Base-by-base conservation (phyloP, 2,329 filamentous ascomycete species). In the Penicillium italicum region DNA sequence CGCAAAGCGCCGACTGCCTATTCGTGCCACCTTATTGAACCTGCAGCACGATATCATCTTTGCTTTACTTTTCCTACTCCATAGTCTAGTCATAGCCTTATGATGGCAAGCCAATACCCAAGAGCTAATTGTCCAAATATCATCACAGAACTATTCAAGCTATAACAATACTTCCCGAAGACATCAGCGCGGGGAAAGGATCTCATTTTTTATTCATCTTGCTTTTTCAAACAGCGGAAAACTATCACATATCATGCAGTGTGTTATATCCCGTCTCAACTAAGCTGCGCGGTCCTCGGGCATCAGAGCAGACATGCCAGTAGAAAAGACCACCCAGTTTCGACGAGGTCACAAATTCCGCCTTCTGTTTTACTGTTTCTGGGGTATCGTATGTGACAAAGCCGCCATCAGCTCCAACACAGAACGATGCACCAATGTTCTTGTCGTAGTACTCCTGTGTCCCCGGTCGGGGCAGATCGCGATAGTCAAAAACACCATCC, bases 371-470 rank as follows among this genome's bases (percentile, higher is more conserved):
- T 33, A 93, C 89, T 3, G 89, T 91, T 41, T 86, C 83, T 4
- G 87, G 85, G 61, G 88, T 91, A 71, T 94, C 90, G 69, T 93
- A 94, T 2, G 84, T 87, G 40, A 93, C 84, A 62, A 91, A 92
- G 0, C 88, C 89, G 3, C 87, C 87, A 64, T 91, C 88, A 1
- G 82, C 85, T 6, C 88, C 88, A 31, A 61, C 53, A 45, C 88
- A 93, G 64, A 84, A 88, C 6, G 89, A 89, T 18, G 89, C 88
- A 12, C 86, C 85, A 28, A 83, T 76, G 18, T 83, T 77, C 62
- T 82, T 83, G 72, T 94, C 89, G 18, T 90, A 79, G 42, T 81
- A 76, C 69, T 93, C 89, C 64, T 83, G 81, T 24, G 86, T 80
- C 1, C 76, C 80, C 0, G 79, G 77, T 10, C 79, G 72, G 3